Evolutionary conservation across 106 monocot genomes (phyloP), one percentile per base, ranked within the genome.

Genomic region (Ottelia alismoides): DNA sequence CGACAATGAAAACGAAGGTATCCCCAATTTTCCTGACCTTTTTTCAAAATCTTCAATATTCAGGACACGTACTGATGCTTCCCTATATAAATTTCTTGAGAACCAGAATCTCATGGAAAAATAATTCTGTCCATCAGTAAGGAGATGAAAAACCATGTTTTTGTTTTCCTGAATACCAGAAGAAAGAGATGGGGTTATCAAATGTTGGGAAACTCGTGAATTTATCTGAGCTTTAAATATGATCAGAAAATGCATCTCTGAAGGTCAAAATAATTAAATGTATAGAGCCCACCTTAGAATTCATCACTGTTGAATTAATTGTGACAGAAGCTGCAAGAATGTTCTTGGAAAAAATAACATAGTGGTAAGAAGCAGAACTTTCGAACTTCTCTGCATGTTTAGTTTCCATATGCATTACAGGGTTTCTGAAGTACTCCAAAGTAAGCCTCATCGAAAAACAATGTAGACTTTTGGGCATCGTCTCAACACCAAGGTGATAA

Each of bases 91-190:
- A 62, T 77, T 69, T 64, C 60, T 79, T 20, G 48, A 60, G 57
- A 83, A 92, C 92, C 92, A 92, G 27, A 65, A 35, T 65, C 75
- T 92, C 69, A 87, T 74, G 27, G 92, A 68, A 72, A 80, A 87
- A 30, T 67, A 92, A 64, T 92, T 92, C 47, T 83, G 72, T 24
- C 32, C 46, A 72, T 87, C 82, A 18, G 92, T 92, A n/a, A 92
- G 61, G 24, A 92, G 25, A 70, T 92, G 77, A 49, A 92, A 87
- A 69, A 83, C 72, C 45, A 87, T 47, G 52, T 72, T 68, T 61
- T 52, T 66, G 58, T 61, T 70, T 52, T 76, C 65, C 87, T 92
- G n/a, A 70, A 27, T 61, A n/a, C n/a, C n/a, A n/a, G n/a, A n/a
- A n/a, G n/a, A n/a, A n/a, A n/a, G n/a, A n/a, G n/a, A n/a, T n/a